These are phyloP conservation scores for Neonectria neomacrospora DNA, from an alignment of 2,329 filamentous ascomycete genomes.

Conservation along the genomic window DNA sequence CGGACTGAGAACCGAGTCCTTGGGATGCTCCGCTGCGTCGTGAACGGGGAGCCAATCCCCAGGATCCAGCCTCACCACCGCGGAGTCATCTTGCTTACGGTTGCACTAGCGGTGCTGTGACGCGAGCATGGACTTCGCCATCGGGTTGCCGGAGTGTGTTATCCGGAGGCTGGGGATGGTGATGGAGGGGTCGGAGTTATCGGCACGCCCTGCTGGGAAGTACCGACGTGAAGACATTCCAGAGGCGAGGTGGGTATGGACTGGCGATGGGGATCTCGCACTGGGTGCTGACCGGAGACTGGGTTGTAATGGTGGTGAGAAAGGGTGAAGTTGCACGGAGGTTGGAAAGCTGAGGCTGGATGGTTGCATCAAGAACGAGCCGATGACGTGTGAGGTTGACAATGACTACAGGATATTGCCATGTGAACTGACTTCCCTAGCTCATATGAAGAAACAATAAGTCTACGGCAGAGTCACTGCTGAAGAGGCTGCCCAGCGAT, in stretches of 20 bases:
- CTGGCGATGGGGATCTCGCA: slow-evolving; percentile 8
- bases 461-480: neutral
- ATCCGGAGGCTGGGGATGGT: slow-evolving; percentile 18
- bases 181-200: slow-evolving; percentile 20
- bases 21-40: slow-evolving; percentile 8
- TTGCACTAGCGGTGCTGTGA: slow-evolving; percentile 22
- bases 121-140: slow-evolving; percentile 26
- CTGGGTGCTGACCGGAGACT: slow-evolving; percentile 19
- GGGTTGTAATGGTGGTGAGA: neutral
- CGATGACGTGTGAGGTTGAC: neutral
- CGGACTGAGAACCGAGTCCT: slow-evolving; percentile 20
- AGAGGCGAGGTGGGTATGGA: neutral
- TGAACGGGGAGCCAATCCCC: slow-evolving; percentile 10
- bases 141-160: slow-evolving; percentile 14
- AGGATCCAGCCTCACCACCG: slow-evolving; percentile 24
- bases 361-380: neutral
- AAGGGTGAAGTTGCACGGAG: neutral
- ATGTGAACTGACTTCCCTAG: neutral
- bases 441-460: neutral
- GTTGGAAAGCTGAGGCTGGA: neutral
- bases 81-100: slow-evolving; percentile 29
- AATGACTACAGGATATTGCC: neutral
- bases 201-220: slow-evolving; percentile 29
- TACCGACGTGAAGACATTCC: slow-evolving; percentile 5
- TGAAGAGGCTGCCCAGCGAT: no score